A percentile compares a stretch with the other conserved stretches of the same genome.
phyloP scores from a whole-genome alignment of 495 filamentous ascomycete species.

The Cercophora newfieldiana region DNA sequence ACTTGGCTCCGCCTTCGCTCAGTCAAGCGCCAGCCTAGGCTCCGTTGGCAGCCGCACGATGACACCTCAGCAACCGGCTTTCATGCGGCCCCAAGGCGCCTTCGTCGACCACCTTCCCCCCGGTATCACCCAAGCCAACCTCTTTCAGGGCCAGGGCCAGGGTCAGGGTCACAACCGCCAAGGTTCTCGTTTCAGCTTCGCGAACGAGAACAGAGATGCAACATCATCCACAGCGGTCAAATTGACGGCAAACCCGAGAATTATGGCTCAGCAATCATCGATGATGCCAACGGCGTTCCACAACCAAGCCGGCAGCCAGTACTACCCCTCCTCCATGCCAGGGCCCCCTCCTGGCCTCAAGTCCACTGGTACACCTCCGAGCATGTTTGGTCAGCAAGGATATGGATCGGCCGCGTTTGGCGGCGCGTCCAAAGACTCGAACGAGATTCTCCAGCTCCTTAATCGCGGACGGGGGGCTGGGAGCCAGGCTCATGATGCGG shows the following conservation, averaged over 20 bases:
- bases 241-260: conserved; percentile 75
- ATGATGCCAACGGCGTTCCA: conserved; percentile 77
- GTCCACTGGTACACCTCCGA: conserved; percentile 87
- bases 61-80: conserved; percentile 82
- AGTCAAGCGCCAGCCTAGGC: conserved; percentile 46
- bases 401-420: conserved; percentile 60
- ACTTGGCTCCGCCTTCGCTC: conserved; percentile 53
- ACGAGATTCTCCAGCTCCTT: conserved; percentile 78
- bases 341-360: conserved; percentile 95
- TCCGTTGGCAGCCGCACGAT: conserved; percentile 65
- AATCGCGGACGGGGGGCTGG: conserved; percentile 61
- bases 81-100: conserved; percentile 56
- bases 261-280: conserved; percentile 84
- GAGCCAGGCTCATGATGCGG: conserved; percentile 71
- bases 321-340: conserved; percentile 70
- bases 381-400: conserved; percentile 73
- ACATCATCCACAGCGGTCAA: conserved; percentile 70
- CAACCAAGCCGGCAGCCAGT: conserved; percentile 61
- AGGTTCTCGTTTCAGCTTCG: conserved; percentile 84
- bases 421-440: conserved; percentile 62
- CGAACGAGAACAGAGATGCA: conserved; percentile 63
- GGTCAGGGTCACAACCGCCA: conserved; percentile 80
- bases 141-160: conserved; percentile 75
- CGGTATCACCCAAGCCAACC: conserved; percentile 50
- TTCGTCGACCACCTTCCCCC: conserved; percentile 59